These are phyloP conservation scores for Wickerhamomyces hampshirensis DNA, from an alignment of 805 yeast genomes.

Conservation along the genomic window DNA sequence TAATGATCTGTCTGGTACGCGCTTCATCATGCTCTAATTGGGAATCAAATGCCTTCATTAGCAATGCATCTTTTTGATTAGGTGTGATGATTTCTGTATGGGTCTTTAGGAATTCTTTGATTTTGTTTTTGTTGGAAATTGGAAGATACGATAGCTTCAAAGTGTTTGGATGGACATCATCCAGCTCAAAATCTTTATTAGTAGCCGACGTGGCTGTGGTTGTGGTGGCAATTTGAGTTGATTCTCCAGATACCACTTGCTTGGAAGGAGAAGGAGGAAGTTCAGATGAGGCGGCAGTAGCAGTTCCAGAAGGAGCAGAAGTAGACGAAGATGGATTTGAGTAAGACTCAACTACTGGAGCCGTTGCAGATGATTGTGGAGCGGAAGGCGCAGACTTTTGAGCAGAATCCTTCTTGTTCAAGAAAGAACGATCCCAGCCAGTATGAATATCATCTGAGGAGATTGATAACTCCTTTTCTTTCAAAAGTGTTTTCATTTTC, in stretches of 20 bases:
- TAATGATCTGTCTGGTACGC: conserved; percentile 61
- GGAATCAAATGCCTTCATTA: conserved; percentile 88
- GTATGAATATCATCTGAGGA: conserved; percentile 89
- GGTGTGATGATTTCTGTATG: conserved; percentile 69
- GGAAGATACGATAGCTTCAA: conserved; percentile 53
- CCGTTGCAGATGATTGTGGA: not conserved
- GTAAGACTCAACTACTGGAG: not conserved
- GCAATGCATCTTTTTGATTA: conserved; percentile 84
- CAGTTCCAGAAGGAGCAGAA: conserved; percentile 9
- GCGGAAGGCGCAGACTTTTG: conserved; percentile 17
- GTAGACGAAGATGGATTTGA: not conserved
- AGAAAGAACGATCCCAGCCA: conserved; percentile 82
- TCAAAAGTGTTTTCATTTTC: conserved; percentile 60
- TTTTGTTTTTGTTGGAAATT: conserved; percentile 38
- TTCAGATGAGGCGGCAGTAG: conserved; percentile 7
- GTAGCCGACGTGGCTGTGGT: not conserved
- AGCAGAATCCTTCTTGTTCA: conserved; percentile 47
- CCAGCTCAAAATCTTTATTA: conserved; percentile 21
- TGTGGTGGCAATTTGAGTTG: too few species aligned
- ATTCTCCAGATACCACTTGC: too few species aligned
- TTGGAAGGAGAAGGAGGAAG: too few species aligned
- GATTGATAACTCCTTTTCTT: conserved; percentile 71
- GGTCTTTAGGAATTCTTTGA: conserved; percentile 46
- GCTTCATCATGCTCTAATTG: conserved; percentile 58
- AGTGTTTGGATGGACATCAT: conserved; percentile 17